phyloP scores from a whole-genome alignment of 257 asterid genomes.

The Petunia axillaris region DNA sequence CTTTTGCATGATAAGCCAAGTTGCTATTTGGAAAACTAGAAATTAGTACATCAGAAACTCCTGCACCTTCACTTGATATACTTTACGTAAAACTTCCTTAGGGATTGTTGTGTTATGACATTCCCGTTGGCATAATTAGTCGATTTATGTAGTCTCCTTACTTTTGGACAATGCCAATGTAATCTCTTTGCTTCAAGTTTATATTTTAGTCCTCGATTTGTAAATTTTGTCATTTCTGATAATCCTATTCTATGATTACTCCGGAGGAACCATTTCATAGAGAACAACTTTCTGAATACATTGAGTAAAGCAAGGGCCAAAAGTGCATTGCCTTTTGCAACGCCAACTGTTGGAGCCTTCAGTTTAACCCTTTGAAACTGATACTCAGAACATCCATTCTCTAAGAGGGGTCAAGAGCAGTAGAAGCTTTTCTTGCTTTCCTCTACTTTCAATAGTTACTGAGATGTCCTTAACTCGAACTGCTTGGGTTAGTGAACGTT shows the following conservation, averaged over 20 bases:
- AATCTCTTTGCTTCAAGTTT: neutral
- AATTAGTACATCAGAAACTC: slow-evolving; percentile 8
- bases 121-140: neutral
- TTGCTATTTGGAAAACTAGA: neutral
- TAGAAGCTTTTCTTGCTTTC: neutral
- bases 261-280: neutral
- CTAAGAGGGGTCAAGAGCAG: neutral
- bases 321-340: neutral
- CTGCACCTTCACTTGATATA: neutral
- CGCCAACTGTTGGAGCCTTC: neutral
- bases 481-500: neutral
- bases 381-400: neutral
- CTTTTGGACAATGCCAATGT: neutral
- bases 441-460: neutral
- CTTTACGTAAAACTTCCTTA: neutral
- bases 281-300: neutral
- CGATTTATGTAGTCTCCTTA: neutral
- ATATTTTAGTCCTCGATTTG: neutral
- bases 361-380: neutral
- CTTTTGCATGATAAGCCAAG: neutral
- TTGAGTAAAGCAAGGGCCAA: neutral
- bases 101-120: neutral
- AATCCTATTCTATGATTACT: neutral
- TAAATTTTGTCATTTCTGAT: neutral
- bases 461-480: neutral